A percentile compares a stretch with the other conserved stretches of the same genome.
phyloP scores from a whole-genome alignment of 495 filamentous ascomycete species.

The Lophiostoma macrostomum region DNA sequence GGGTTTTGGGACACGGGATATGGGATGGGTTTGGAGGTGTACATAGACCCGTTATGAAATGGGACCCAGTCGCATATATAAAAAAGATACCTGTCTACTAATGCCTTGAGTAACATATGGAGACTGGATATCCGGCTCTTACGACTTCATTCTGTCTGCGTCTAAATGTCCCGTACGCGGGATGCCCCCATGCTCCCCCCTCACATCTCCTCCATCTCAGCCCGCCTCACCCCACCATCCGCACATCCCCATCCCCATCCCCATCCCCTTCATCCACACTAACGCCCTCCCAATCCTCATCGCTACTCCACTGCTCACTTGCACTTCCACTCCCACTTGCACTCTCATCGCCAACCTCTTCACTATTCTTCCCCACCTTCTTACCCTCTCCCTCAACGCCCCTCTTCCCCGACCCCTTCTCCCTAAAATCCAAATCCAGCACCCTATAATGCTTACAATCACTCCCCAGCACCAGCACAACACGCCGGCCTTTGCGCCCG shows the following conservation, averaged over 20 bases:
- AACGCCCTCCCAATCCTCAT: too few species aligned
- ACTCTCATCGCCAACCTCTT: not conserved
- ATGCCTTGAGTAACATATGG: too few species aligned
- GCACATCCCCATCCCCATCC: slow-evolving; percentile 8
- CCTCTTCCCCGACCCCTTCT: slow-evolving; percentile 2
- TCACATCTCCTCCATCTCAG: too few species aligned
- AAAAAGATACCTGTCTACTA: too few species aligned
- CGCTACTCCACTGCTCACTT: too few species aligned
- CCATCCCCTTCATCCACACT: too few species aligned
- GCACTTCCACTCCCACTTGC: slow-evolving; percentile 14
- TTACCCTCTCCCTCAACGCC: not conserved
- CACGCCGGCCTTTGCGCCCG: slow-evolving; percentile 35
- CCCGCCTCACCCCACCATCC: slow-evolving; percentile 13
- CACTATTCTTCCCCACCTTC: not conserved
- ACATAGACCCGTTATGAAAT: not conserved
- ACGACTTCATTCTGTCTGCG: too few species aligned
- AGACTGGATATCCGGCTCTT: too few species aligned
- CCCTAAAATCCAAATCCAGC: slow-evolving; percentile 35
- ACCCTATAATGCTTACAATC: slow-evolving; percentile 35
- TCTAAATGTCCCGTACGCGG: too few species aligned
- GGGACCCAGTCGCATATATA: too few species aligned
- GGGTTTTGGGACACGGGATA: too few species aligned
- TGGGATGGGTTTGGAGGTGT: not conserved
- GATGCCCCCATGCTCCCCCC: not conserved
- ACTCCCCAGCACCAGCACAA: slow-evolving; percentile 36